Evolutionary conservation across 1,284 basidiomycete species (phyloP), one percentile per base, ranked within the genome.

Genomic region (Pseudozyma hubeiensis): DNA sequence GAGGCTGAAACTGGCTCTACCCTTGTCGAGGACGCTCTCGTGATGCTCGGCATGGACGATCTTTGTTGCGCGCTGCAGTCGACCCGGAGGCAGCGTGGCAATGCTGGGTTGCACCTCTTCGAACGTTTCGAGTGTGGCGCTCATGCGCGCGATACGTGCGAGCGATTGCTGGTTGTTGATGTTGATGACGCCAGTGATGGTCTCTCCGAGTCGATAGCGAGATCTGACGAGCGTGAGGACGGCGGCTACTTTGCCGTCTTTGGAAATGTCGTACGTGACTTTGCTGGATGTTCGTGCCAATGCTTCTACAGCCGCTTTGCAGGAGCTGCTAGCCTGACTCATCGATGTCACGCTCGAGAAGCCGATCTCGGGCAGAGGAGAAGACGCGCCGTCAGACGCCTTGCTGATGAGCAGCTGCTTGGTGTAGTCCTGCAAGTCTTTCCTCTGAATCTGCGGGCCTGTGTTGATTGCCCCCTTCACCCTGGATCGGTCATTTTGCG

Each of bases 281-380:
- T 96, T 97, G 83, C 90, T 91, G 1, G 93, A 91, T 80, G 92
- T 92, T 43, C 94, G 87, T 14, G 93, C 94, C 45, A 96, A 86
- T 47, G 96, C 90, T 86, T 97, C 94, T 1, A 97, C 93, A 0
- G 93, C 93, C 78, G 94, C 91, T 58, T 93, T 88, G 84, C 94
- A 97, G 0, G 91, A 52, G 35, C 46, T 54, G n/a, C 46, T 53
- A 16, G 40, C 37, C 11, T 50, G 46, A 30, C 17, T 33, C 5
- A 30, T 35, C 0, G 46, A 14, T 4, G 59, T 35, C 4, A 54
- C 34, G 7, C 49, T n/a, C 6, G 65, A 19, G 3, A 51, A 40
- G n/a, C 58, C 54, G n/a, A 58, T 29, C 17, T 62, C 59, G 24
- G 59, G 65, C 31, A 58, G 4, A 11, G 50, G 16, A 4, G 44